phyloP scores from a whole-genome alignment of 331 rosid genomes.

The Rhamnella rubrinervis region DNA sequence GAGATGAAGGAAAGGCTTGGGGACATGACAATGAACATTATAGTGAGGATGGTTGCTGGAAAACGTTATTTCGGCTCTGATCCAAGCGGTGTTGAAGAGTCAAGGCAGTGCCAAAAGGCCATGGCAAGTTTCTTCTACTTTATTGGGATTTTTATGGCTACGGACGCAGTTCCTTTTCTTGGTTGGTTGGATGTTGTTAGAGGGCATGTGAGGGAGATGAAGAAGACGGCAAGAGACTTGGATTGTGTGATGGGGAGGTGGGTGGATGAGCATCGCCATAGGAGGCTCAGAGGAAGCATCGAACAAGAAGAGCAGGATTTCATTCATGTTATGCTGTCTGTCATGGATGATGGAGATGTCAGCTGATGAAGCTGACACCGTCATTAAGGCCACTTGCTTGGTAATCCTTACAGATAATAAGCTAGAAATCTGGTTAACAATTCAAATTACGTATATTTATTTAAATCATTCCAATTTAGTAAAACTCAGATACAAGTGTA shows the following conservation, averaged over 20 bases:
- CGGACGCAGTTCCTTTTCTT: background rate
- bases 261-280: slow-evolving; percentile 1
- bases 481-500: no score
- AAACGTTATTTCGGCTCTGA: background rate
- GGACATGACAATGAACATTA: background rate
- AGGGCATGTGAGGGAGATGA: background rate
- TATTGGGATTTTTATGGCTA: background rate
- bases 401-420: no score
- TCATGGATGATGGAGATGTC: background rate
- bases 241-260: background rate
- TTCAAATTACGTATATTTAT: no score
- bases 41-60: background rate
- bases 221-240: background rate
- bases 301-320: background rate
- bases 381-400: slow-evolving; percentile 3
- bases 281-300: no score
- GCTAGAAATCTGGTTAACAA: no score
- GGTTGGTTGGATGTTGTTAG: background rate
- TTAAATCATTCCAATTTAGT: no score
- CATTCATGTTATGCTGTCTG: background rate
- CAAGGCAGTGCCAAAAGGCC: background rate
- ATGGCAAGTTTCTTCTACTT: background rate
- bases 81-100: background rate
- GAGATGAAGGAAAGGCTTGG: slow-evolving; percentile 6
- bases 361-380: background rate